Conservation (phyloP, 2,329 filamentous ascomycete genomes). For the Monosporascus sp. region DNA sequence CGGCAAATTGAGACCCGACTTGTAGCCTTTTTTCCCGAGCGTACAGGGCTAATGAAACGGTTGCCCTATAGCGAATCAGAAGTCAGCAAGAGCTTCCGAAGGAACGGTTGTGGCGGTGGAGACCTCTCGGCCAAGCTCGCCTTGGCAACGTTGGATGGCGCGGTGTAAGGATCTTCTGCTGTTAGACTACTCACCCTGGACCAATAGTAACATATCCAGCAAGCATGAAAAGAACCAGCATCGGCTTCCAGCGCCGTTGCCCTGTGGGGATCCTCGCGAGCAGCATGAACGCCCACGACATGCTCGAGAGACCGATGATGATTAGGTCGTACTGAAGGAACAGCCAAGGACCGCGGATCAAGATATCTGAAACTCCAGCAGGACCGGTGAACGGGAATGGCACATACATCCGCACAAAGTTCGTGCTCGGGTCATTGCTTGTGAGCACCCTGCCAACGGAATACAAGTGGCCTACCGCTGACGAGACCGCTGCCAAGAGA, state of each 20-base stretch:
- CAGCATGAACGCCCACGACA: slow-evolving; percentile 19
- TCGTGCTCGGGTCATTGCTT: slow-evolving; percentile 7
- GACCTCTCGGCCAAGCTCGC: no score
- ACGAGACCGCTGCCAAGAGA: slow-evolving; percentile 13
- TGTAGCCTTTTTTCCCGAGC: slow-evolving; percentile 11
- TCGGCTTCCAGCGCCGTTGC: slow-evolving; percentile 2
- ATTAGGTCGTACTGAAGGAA: slow-evolving; percentile 23
- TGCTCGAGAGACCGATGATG: slow-evolving; percentile 18
- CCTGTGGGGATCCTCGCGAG: slow-evolving; percentile 6
- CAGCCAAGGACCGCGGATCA: slow-evolving; percentile 18
- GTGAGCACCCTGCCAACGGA: slow-evolving; percentile 8
- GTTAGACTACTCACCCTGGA: slow-evolving; percentile 1
- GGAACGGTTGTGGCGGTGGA: no score
- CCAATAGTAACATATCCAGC: slow-evolving; percentile 12
- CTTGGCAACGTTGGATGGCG: no score
- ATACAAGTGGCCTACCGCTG: slow-evolving; percentile 16
- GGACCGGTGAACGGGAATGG: slow-evolving; percentile 12
- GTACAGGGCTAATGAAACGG: slow-evolving; percentile 15
- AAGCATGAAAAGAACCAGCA: slow-evolving; percentile 6
- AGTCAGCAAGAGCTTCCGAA: no score
- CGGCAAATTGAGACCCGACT: not conserved
- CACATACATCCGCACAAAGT: slow-evolving; percentile 15
- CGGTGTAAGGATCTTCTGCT: no score
- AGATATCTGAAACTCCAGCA: slow-evolving; percentile 8
- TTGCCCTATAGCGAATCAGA: slow-evolving; percentile 4